These are phyloP conservation scores for Fusarium palustre DNA, from an alignment of 2,329 filamentous ascomycete genomes.

Conservation along the genomic window DNA sequence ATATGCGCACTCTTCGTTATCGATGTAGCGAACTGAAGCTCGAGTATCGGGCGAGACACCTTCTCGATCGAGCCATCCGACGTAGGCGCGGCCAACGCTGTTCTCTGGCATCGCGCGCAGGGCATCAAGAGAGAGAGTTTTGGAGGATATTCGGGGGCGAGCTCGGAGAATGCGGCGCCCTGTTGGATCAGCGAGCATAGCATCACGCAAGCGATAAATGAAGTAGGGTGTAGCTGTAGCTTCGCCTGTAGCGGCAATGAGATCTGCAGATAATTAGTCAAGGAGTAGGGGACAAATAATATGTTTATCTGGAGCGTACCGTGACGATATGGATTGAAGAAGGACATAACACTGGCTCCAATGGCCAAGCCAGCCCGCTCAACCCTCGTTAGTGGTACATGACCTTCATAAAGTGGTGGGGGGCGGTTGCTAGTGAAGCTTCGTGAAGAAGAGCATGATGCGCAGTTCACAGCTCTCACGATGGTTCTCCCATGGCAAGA, in stretches of 20 bases:
- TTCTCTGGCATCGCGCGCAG: constrained; percentile 79
- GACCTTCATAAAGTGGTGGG: constrained; percentile 87
- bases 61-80: constrained; percentile 91
- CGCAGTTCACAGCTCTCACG: constrained; percentile 40
- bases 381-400: constrained; percentile 84
- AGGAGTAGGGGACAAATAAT: background rate
- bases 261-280: constrained; percentile 65
- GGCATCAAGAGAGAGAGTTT: constrained; percentile 72
- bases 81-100: constrained; percentile 85
- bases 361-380: constrained; percentile 80
- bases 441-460: constrained; percentile 39
- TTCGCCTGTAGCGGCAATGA: constrained; percentile 95
- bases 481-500: constrained; percentile 20
- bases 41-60: constrained; percentile 93
- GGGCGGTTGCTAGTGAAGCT: constrained; percentile 87
- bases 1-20: constrained; percentile 95
- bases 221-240: constrained; percentile 95
- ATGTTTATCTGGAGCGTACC: constrained; percentile 59
- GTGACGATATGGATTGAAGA: constrained; percentile 82
- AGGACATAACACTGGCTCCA: constrained; percentile 71
- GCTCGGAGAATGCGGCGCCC: constrained; percentile 92
- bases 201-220: constrained; percentile 88
- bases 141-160: constrained; percentile 86
- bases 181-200: constrained; percentile 86
- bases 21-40: constrained; percentile 85